Evolutionary conservation across 805 yeast genomes (phyloP).

Genomic region (Yamadazyma akitaensis): DNA sequence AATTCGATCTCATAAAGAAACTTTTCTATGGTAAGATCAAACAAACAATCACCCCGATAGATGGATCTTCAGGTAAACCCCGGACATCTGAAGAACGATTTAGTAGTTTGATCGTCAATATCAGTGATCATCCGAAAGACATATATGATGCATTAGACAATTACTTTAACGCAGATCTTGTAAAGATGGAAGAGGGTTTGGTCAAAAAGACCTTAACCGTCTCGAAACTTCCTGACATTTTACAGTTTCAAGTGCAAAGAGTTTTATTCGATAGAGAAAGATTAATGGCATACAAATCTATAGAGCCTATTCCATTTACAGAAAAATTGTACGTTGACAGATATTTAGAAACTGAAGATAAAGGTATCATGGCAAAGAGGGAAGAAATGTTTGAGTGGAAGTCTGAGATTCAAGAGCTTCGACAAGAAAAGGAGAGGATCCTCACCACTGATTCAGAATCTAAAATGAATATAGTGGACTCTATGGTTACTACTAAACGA

Average conservation of each 20-base stretch:
- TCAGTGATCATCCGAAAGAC: slow-evolving; percentile 83
- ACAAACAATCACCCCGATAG: slow-evolving; percentile 63
- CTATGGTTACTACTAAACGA: slow-evolving; percentile 52
- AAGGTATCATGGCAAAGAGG: slow-evolving; percentile 49
- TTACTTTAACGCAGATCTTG: slow-evolving; percentile 71
- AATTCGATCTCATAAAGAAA: slow-evolving; percentile 72
- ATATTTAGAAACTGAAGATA: slow-evolving; percentile 69
- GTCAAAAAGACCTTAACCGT: slow-evolving; percentile 74
- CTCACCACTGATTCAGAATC: slow-evolving; percentile 38
- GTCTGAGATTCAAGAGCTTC: slow-evolving; percentile 44
- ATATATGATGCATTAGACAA: slow-evolving; percentile 88
- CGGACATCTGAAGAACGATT: slow-evolving; percentile 62
- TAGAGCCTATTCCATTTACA: slow-evolving; percentile 77
- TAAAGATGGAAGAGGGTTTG: slow-evolving; percentile 66
- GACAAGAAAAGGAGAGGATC: slow-evolving; percentile 41
- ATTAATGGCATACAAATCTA: slow-evolving; percentile 74
- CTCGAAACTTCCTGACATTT: slow-evolving; percentile 67
- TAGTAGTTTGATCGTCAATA: slow-evolving; percentile 76
- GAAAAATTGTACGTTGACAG: slow-evolving; percentile 82
- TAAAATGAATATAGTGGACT: slow-evolving; percentile 34
- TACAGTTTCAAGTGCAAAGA: slow-evolving; percentile 92
- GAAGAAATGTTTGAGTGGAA: slow-evolving; percentile 64
- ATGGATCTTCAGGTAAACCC: slow-evolving; percentile 22
- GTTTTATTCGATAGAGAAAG: slow-evolving; percentile 81
- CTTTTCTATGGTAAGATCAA: slow-evolving; percentile 84